phyloP scores from a whole-genome alignment of 768 basidiomycete species.

The Nevesoporus exiguus region DNA sequence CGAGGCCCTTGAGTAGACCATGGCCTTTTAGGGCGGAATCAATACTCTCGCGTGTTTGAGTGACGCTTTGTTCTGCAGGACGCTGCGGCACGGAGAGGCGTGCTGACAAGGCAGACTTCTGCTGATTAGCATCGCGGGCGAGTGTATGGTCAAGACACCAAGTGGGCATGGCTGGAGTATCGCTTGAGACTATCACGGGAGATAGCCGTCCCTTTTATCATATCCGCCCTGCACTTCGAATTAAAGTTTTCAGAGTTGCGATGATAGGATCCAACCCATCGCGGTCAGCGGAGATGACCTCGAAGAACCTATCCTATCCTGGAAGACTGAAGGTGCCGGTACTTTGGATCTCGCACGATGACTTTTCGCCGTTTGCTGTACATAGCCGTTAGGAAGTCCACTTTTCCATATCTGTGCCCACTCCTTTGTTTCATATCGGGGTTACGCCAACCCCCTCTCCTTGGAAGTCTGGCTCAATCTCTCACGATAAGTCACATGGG shows the following conservation, averaged over 20 bases:
- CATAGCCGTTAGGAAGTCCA: too few relatives aligned
- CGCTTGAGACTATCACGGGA: not conserved
- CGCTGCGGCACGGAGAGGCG: conserved; percentile 1
- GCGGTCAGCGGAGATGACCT: too few relatives aligned
- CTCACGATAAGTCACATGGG: not conserved
- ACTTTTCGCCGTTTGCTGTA: too few relatives aligned
- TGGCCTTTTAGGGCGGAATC: not conserved
- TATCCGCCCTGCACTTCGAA: too few relatives aligned
- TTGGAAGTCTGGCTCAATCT: not conserved
- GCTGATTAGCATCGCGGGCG: not conserved
- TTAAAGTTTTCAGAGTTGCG: not conserved
- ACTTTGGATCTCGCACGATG: too few relatives aligned
- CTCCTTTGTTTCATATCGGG: not conserved
- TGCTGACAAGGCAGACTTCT: not conserved
- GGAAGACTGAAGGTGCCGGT: too few relatives aligned
- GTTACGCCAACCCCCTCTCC: not conserved
- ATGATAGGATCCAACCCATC: not conserved
- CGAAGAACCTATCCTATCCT: too few relatives aligned
- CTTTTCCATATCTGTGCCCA: too few relatives aligned
- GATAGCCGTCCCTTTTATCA: not conserved
- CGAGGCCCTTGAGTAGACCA: not conserved
- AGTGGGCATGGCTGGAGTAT: not conserved
- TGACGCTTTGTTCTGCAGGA: not conserved
- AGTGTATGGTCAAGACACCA: not conserved
- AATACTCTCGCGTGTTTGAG: not conserved